Evolutionary conservation across 73 alveolate species (phyloP).

Genomic region (Paramecium pentaurelia): DNA sequence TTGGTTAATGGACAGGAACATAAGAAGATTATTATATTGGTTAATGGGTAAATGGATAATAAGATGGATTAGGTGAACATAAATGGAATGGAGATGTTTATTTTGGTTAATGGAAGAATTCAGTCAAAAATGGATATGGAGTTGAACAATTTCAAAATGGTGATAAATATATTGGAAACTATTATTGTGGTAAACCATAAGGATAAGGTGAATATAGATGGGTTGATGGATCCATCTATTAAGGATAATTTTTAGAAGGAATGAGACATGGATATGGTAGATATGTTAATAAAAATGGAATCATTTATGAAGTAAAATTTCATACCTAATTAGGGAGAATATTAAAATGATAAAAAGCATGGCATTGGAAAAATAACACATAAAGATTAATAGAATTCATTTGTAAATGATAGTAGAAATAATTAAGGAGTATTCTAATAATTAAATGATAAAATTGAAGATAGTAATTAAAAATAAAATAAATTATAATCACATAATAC

Average conservation of each 20-base stretch:
- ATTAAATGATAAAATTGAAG: background rate
- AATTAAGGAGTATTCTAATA: background rate
- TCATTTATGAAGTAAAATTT: background rate
- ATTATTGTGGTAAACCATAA: slow-evolving; percentile 66
- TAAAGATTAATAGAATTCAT: background rate
- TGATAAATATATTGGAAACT: slow-evolving; percentile 71
- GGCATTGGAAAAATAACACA: background rate
- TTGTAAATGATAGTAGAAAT: background rate
- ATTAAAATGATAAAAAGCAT: background rate
- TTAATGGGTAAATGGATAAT: slow-evolving; percentile 23
- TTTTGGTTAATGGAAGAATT: slow-evolving; percentile 72
- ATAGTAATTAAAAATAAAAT: background rate
- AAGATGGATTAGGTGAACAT: slow-evolving; percentile 44
- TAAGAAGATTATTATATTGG: slow-evolving; percentile 11
- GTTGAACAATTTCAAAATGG: slow-evolving; percentile 69
- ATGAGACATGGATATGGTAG: slow-evolving; percentile 74
- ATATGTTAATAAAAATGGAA: slow-evolving; percentile 31
- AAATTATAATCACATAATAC: background rate
- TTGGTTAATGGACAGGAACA: slow-evolving; percentile 14
- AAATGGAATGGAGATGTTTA: slow-evolving; percentile 61
- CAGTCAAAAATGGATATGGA: slow-evolving; percentile 79
- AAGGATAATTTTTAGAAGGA: slow-evolving; percentile 69
- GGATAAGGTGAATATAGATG: slow-evolving; percentile 76
- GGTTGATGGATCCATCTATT: slow-evolving; percentile 70
- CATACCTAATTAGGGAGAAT: background rate